phyloP scores from a whole-genome alignment of 306 rosid genomes.

The Begonia loranthoides region DNA sequence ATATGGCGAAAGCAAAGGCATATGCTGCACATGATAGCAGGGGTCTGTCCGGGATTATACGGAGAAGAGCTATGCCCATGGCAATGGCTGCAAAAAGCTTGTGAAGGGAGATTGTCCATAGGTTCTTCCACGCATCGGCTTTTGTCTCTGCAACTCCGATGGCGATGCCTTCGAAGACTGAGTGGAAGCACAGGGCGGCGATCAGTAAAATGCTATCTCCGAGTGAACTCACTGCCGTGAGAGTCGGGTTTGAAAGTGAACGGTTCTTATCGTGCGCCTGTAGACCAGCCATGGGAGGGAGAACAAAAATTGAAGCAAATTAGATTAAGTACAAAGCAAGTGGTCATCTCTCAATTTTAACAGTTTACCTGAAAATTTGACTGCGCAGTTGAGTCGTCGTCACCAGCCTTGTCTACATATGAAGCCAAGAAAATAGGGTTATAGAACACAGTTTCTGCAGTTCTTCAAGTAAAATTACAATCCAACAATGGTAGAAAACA shows the following conservation, averaged over 20 bases:
- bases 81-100: conserved; percentile 81
- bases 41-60: conserved; percentile 56
- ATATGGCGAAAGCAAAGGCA: conserved; percentile 60
- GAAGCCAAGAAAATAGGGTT: conserved; percentile 1
- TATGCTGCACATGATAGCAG: conserved; percentile 37
- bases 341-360: not conserved
- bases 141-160: conserved; percentile 56
- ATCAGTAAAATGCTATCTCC: conserved; percentile 55
- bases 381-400: conserved; percentile 8
- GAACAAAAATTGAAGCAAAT: not conserved
- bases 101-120: conserved; percentile 76
- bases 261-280: conserved; percentile 25
- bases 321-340: not conserved
- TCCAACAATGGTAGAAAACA: too few relatives aligned
- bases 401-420: conserved; percentile 1
- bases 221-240: conserved; percentile 28
- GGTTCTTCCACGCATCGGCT: conserved; percentile 67
- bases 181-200: conserved; percentile 60
- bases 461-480: not conserved
- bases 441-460: not conserved
- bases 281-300: not conserved
- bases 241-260: conserved; percentile 17
- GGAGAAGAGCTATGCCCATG: conserved; percentile 81
- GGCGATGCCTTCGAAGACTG: conserved; percentile 75
- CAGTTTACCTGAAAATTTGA: conserved; percentile 27